These are phyloP conservation scores for Paramyrothecium roridum DNA, from an alignment of 2,329 filamentous ascomycete genomes.

Conservation along the genomic window DNA sequence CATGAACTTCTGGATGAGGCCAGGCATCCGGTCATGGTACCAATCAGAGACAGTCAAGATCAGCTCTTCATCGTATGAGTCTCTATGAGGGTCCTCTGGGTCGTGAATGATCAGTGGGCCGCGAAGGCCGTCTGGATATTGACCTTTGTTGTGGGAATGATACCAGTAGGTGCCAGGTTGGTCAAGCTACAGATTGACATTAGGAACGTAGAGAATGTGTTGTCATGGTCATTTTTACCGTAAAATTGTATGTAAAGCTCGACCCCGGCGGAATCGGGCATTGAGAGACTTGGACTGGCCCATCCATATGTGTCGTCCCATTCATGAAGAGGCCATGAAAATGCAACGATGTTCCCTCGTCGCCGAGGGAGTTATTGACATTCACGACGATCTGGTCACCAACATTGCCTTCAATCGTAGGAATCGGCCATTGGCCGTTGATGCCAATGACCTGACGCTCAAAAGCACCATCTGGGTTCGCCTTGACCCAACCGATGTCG, in stretches of 20 bases:
- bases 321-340: slow-evolving; percentile 73
- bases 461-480: slow-evolving; percentile 65
- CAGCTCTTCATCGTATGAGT: slow-evolving; percentile 59
- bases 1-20: slow-evolving; percentile 45
- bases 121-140: slow-evolving; percentile 69
- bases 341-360: slow-evolving; percentile 61
- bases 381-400: slow-evolving; percentile 62
- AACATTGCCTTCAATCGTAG: slow-evolving; percentile 58
- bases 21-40: slow-evolving; percentile 61
- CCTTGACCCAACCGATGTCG: slow-evolving; percentile 67
- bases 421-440: slow-evolving; percentile 74
- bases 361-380: slow-evolving; percentile 56
- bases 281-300: slow-evolving; percentile 63
- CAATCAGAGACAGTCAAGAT: slow-evolving; percentile 67
- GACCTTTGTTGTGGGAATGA: slow-evolving; percentile 64
- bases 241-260: slow-evolving; percentile 70
- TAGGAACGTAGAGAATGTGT: slow-evolving; percentile 64
- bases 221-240: slow-evolving; percentile 32
- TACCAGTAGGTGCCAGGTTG: slow-evolving; percentile 81
- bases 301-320: slow-evolving; percentile 69
- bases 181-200: slow-evolving; percentile 53
- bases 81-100: slow-evolving; percentile 51
- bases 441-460: slow-evolving; percentile 70
- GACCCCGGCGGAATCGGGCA: slow-evolving; percentile 62
- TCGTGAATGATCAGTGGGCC: slow-evolving; percentile 65